These are phyloP conservation scores for Penstemon barbatus DNA, from an alignment of 257 asterid species.

Conservation along the genomic window DNA sequence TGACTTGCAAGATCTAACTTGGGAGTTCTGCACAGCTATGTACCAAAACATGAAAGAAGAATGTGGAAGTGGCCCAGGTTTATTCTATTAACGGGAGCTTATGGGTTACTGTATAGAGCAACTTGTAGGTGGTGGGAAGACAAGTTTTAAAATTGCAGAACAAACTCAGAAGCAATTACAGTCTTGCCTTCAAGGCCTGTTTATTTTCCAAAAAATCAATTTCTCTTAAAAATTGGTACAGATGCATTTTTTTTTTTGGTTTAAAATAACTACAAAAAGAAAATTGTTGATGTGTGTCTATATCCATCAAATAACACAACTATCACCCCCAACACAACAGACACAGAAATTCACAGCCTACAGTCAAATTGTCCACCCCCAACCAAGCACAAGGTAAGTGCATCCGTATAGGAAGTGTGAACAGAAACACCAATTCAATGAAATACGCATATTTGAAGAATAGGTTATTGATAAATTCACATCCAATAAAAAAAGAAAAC, in stretches of 20 bases:
- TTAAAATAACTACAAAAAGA: background rate
- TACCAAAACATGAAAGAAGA: background rate
- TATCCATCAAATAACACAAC: background rate
- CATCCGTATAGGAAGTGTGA: no score
- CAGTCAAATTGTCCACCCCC: background rate
- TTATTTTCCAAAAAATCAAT: no score
- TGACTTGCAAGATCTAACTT: background rate
- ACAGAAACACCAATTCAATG: background rate
- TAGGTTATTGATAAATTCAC: background rate
- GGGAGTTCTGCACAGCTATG: background rate
- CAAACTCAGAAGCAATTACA: background rate
- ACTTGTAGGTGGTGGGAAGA: background rate
- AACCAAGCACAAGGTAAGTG: background rate
- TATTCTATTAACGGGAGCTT: no score
- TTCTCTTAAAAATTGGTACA: background rate
- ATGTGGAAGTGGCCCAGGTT: background rate
- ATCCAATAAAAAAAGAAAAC: background rate
- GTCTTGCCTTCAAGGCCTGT: background rate
- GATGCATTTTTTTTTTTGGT: background rate
- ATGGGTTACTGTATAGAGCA: background rate
- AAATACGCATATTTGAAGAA: background rate
- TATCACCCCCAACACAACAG: conserved; percentile 10
- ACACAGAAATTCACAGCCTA: no score
- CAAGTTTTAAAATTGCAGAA: background rate
- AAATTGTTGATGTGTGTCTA: background rate